Conservation (phyloP, 2,329 filamentous ascomycete genomes). For the Seiridium cupressi region DNA sequence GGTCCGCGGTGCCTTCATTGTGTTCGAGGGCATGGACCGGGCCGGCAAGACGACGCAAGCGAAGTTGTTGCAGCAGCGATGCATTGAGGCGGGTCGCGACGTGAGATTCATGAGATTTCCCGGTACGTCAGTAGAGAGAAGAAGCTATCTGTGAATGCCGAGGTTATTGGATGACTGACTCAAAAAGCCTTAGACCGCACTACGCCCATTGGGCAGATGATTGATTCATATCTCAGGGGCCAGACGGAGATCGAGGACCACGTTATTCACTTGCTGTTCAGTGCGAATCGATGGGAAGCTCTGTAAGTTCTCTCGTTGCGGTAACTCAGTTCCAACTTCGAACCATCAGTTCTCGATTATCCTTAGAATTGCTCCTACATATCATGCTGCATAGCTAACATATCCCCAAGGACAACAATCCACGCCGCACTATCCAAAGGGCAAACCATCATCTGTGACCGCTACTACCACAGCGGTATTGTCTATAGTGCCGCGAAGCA, state of each 20-base stretch:
- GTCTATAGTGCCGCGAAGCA: conserved; percentile 90
- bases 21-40: conserved; percentile 85
- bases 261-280: conserved; percentile 86
- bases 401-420: conserved; percentile 45
- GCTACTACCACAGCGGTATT: conserved; percentile 93
- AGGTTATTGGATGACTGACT: too few relatives aligned
- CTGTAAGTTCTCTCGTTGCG: conserved; percentile 37
- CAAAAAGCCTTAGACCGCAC: conserved; percentile 60
- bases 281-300: conserved; percentile 85
- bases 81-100: conserved; percentile 45
- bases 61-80: conserved; percentile 58
- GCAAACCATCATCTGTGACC: conserved; percentile 78
- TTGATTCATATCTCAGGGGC: conserved; percentile 77
- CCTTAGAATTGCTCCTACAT: too few relatives aligned
- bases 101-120: conserved; percentile 58
- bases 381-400: not conserved
- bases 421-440: conserved; percentile 58
- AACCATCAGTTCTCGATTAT: too few relatives aligned
- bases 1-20: conserved; percentile 69
- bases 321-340: too few relatives aligned
- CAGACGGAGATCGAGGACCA: conserved; percentile 77
- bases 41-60: conserved; percentile 94
- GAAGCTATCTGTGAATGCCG: not conserved
- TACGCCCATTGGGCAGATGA: conserved; percentile 83
- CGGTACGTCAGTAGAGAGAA: conserved; percentile 36